These are phyloP conservation scores for Alternaria dauci DNA, from an alignment of 2,329 filamentous ascomycete species.

Conservation along the genomic window DNA sequence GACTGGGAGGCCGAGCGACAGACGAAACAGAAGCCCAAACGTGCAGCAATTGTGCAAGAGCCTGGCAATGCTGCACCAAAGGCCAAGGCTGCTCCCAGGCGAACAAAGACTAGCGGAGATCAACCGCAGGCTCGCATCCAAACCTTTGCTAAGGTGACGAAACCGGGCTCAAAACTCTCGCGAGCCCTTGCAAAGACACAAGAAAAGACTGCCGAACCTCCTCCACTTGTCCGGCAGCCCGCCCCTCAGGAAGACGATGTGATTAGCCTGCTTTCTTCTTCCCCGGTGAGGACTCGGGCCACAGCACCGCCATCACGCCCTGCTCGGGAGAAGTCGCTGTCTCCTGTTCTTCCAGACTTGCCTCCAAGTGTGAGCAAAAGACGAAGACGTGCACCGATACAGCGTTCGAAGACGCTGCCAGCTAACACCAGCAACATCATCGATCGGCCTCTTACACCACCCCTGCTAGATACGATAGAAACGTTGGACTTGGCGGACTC, in stretches of 20 bases:
- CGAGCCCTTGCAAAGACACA: conserved; percentile 33
- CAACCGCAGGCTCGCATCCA: conserved; percentile 37
- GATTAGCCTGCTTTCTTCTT: conserved; percentile 43
- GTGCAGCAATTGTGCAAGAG: conserved; percentile 32
- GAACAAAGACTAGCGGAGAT: conserved; percentile 30
- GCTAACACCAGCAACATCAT: conserved; percentile 15
- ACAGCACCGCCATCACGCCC: conserved; percentile 2
- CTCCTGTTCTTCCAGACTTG: conserved; percentile 32
- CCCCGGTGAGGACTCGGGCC: conserved; percentile 27
- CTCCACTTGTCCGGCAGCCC: conserved; percentile 5
- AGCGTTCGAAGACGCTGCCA: conserved; percentile 46
- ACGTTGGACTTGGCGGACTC: conserved; percentile 40
- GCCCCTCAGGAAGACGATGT: conserved; percentile 13
- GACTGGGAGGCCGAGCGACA: conserved; percentile 65
- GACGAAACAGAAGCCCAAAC: conserved; percentile 33
- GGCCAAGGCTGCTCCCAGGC: conserved; percentile 29
- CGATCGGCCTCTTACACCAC: conserved; percentile 31
- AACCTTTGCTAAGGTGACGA: conserved; percentile 47
- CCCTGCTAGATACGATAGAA: conserved; percentile 32
- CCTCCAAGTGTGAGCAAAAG: conserved; percentile 44
- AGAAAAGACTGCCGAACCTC: conserved; percentile 7
- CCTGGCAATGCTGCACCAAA: conserved; percentile 30
- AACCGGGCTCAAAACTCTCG: conserved; percentile 38
- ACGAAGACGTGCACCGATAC: conserved; percentile 41
- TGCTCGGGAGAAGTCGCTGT: conserved; percentile 25